These are phyloP conservation scores for Olyra latifolia DNA, from an alignment of 176 grass and related monocot species.

Conservation along the genomic window DNA sequence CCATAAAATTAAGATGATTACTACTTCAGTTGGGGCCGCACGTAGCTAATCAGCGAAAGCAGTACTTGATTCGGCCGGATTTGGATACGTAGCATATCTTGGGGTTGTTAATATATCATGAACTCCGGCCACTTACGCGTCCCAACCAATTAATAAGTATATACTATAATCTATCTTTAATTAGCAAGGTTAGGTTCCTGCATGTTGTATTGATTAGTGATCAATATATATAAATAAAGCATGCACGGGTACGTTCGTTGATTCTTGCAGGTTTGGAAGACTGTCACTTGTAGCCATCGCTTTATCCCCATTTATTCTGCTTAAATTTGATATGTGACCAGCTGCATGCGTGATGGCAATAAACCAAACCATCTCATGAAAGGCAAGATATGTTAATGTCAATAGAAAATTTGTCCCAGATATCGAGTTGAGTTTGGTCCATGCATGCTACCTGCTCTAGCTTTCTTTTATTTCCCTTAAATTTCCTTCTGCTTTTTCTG, in stretches of 20 bases:
- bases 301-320: neutral
- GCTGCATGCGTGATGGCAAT: neutral
- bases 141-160: neutral
- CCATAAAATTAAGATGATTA: too few relatives aligned
- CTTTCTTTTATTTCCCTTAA: neutral
- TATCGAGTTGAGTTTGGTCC: neutral
- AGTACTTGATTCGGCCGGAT: neutral
- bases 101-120: neutral
- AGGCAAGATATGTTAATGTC: neutral
- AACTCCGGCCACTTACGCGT: neutral
- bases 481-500: neutral
- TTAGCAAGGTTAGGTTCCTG: neutral
- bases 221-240: too few relatives aligned
- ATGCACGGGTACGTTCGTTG: too few relatives aligned
- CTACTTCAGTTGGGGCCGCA: too few relatives aligned
- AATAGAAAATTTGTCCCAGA: neutral
- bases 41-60: too few relatives aligned
- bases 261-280: neutral
- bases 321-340: neutral
- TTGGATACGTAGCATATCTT: neutral
- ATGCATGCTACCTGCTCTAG: neutral
- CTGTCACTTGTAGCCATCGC: neutral
- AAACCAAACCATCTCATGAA: conserved; percentile 11
- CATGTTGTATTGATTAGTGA: neutral
- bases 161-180: neutral